Conservation (phyloP, 176 grass and related monocot genomes). For the Triticum timopheevii region DNA sequence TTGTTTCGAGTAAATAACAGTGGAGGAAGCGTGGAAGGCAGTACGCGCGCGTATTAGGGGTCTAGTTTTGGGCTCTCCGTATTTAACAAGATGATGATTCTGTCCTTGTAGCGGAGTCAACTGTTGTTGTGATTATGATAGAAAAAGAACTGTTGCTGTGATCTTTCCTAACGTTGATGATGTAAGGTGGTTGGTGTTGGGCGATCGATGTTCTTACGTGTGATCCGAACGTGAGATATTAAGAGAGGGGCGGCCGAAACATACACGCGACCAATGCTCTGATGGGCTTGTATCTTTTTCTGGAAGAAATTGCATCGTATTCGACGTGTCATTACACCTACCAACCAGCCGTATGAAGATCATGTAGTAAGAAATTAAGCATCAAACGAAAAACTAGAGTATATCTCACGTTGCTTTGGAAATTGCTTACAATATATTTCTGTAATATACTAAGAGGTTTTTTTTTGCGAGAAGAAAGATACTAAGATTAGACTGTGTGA, state of each 20-base stretch:
- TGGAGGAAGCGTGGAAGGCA: slow-evolving; percentile 21
- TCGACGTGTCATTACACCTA: neutral
- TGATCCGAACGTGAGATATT: neutral
- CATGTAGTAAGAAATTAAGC: neutral
- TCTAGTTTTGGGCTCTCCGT: neutral
- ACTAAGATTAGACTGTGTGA: too few relatives aligned
- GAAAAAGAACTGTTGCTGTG: neutral
- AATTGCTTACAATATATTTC: neutral
- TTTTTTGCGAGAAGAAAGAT: too few relatives aligned
- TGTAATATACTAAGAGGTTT: too few relatives aligned
- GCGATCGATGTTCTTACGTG: neutral
- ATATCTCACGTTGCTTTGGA: too few relatives aligned
- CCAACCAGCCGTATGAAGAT: too few relatives aligned
- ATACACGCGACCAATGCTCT: neutral
- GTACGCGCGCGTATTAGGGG: neutral
- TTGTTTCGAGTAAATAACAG: neutral
- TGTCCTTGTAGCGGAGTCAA: slow-evolving; percentile 25
- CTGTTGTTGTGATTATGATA: neutral
- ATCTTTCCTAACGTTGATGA: neutral
- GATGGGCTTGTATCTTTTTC: neutral
- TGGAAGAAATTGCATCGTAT: neutral
- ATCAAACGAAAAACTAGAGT: neutral
- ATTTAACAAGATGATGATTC: neutral
- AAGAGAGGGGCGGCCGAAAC: neutral
- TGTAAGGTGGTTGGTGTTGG: neutral